phyloP scores from a whole-genome alignment of 768 basidiomycete genomes.

The Trametes coccinea region DNA sequence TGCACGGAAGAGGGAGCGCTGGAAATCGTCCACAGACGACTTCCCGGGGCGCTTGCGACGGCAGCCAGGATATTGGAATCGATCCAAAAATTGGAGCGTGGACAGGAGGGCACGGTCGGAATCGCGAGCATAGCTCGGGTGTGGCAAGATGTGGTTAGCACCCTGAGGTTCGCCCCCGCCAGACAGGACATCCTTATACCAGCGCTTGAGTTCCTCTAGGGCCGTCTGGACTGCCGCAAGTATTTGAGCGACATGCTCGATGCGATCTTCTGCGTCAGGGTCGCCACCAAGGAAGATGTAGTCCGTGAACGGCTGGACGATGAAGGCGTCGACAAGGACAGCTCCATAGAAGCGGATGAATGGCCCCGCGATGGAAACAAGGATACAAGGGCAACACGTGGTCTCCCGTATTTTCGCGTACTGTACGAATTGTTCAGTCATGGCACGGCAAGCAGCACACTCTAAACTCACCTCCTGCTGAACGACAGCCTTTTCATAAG shows the following conservation, averaged over 20 bases:
- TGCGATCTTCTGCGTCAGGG: background rate
- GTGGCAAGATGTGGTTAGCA: background rate
- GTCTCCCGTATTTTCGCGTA: no score
- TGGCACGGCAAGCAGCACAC: no score
- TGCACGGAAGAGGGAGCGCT: background rate
- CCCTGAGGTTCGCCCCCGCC: no score
- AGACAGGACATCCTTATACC: no score
- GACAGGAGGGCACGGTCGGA: background rate
- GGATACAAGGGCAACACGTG: no score
- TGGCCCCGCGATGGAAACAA: background rate
- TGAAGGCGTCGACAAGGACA: background rate
- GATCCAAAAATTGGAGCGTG: background rate
- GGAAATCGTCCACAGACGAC: background rate
- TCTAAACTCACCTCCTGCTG: no score
- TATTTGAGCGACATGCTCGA: background rate
- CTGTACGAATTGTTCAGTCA: no score
- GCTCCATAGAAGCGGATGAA: background rate
- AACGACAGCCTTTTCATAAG: no score
- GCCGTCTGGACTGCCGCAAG: background rate
- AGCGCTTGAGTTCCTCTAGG: background rate
- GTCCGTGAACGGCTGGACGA: background rate
- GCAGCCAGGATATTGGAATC: background rate
- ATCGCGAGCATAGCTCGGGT: background rate
- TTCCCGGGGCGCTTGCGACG: background rate
- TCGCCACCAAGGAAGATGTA: background rate